These are phyloP conservation scores for Melampsora abietis-canadensis DNA, from an alignment of 1,284 basidiomycete species.

Conservation along the genomic window DNA sequence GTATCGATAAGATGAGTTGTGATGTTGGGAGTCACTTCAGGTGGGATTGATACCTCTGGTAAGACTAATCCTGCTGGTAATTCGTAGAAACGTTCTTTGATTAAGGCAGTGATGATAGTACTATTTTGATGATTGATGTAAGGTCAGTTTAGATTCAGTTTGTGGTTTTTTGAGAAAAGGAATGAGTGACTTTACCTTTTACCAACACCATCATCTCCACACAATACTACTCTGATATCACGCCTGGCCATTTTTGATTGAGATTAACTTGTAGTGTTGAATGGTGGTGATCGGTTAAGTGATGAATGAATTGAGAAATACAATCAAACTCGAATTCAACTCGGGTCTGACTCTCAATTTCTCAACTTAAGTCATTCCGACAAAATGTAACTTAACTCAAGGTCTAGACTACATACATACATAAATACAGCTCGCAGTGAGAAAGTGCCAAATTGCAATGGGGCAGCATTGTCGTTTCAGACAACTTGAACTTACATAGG, in stretches of 20 bases:
- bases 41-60: constrained; percentile 91
- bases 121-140: background rate
- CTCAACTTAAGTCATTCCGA: no score
- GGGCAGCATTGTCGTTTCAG: no score
- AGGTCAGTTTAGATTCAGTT: background rate
- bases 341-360: no score
- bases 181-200: constrained; percentile 26
- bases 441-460: no score
- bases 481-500: no score
- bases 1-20: constrained; percentile 94
- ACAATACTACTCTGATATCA: constrained; percentile 42
- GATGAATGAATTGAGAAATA: no score
- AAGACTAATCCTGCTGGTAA: constrained; percentile 72
- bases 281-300: no score
- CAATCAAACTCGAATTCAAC: no score
- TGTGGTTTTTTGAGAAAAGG: background rate
- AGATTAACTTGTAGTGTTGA: background rate
- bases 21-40: constrained; percentile 90
- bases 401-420: no score
- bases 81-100: constrained; percentile 50
- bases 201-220: constrained; percentile 42
- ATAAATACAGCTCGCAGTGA: no score
- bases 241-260: constrained; percentile 23
- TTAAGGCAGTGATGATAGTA: constrained; percentile 87
- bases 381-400: no score